Evolutionary conservation across 2,329 filamentous ascomycete genomes (phyloP), one percentile per base, ranked within the genome.

Genomic region (Ophiosphaerella korrae): DNA sequence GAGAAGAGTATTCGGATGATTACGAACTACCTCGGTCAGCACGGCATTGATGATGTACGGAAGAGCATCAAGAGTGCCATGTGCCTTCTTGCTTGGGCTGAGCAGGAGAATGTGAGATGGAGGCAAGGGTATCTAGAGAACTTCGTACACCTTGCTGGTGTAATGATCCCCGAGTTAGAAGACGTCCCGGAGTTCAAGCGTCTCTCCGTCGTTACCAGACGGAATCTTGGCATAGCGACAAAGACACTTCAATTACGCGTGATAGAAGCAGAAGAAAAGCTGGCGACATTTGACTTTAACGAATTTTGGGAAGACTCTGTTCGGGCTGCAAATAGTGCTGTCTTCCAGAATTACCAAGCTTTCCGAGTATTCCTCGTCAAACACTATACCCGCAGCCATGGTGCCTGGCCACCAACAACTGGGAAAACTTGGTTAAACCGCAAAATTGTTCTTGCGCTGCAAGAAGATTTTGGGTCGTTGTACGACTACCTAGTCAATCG

Each of bases 401-500:
- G 84, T 0, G 74, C 77, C 6, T 90, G 88, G 87, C 87, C 87
- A 3, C 83, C 84, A 1, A 70, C 64, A 1, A 60, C 58, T 12
- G 58, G 68, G 21, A 59, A 69, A 33, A 61, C 41, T 45, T 89
- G 86, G 86, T 75, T 89, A 11, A 86, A 82, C 4, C 78, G 87
- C 35, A 80, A 77, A 3, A 67, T 88, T 14, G 80, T 80, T 1
- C 77, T 80, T 40, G 76, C 76, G 2, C 67, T 90, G n/a, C 84
- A 88, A 57, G 77, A 76, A 29, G 87, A 89, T 57, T 89, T 90
- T 60, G 84, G 84, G 2, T 82, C 84, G 0, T 74, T 90, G 1
- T 90, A 90, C 61, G 86, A 89, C 62, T 88, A 88, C 55, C 75
- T 89, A 1, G 86, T 90, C 13, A 83, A 89, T 67, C 80, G 85